A percentile compares a stretch with the other conserved stretches of the same genome.
These are phyloP conservation scores for Termitomyces sp. DNA, from an alignment of 768 basidiomycete genomes.

Conservation along the genomic window DNA sequence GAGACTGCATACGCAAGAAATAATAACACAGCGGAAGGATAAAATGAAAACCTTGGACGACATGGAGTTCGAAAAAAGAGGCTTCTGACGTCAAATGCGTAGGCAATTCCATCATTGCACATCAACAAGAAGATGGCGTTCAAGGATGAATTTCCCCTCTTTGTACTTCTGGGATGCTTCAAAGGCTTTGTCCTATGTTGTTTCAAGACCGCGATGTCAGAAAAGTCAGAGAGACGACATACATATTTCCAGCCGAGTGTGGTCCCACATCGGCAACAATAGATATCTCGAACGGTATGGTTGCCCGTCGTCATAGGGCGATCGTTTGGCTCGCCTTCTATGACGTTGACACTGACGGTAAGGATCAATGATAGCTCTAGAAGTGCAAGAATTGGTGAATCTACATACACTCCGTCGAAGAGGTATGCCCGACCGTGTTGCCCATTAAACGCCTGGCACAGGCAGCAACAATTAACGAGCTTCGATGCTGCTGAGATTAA, in stretches of 20 bases:
- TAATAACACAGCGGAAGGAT: conserved; percentile 12
- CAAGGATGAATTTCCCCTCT: conserved; percentile 97
- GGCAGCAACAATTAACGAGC: conserved; percentile 13
- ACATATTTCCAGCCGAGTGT: conserved; percentile 99
- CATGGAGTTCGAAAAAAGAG: background rate
- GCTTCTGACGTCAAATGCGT: background rate
- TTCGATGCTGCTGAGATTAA: background rate
- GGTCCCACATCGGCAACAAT: conserved; percentile 83
- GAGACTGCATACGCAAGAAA: conserved; percentile 10
- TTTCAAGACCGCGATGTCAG: conserved; percentile 7
- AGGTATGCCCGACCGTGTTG: conserved; percentile 95
- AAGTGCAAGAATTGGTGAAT: background rate
- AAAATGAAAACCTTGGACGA: background rate
- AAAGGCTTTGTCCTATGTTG: conserved; percentile 81
- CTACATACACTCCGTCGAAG: conserved; percentile 85
- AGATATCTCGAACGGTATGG: conserved; percentile 95
- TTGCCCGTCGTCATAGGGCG: conserved; percentile 96
- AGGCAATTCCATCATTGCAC: conserved; percentile 51
- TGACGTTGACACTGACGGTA: conserved; percentile 74
- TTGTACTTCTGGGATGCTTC: conserved; percentile 94
- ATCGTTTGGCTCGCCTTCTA: conserved; percentile 86
- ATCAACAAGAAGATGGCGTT: conserved; percentile 84
- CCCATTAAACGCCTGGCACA: conserved; percentile 84
- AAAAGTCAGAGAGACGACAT: conserved; percentile 23
- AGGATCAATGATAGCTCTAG: conserved; percentile 8